These are phyloP conservation scores for Kalmusia sp. DNA, from an alignment of 2,329 filamentous ascomycete species.

Conservation along the genomic window DNA sequence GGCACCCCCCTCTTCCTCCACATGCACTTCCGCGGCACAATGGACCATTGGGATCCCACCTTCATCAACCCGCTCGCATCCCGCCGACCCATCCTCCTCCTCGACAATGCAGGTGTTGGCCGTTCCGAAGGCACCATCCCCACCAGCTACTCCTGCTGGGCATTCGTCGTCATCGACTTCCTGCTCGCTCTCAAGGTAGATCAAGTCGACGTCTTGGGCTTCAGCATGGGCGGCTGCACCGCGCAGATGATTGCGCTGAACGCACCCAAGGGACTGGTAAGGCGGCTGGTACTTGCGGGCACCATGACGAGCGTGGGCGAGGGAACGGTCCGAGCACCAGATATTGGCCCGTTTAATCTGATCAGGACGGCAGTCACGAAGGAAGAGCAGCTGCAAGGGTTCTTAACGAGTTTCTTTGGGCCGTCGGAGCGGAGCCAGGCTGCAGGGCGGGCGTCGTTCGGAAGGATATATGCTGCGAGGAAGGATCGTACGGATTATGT, in stretches of 20 bases:
- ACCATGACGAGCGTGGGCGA: constrained; percentile 51
- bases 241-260: constrained; percentile 56
- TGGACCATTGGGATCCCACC: constrained; percentile 30
- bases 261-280: constrained; percentile 38
- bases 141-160: constrained; percentile 48
- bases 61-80: constrained; percentile 55
- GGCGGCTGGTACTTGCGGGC: constrained; percentile 54
- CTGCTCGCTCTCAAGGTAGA: constrained; percentile 38
- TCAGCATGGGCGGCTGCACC: constrained; percentile 58
- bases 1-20: constrained; percentile 25
- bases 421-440: constrained; percentile 14
- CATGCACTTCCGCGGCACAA: constrained; percentile 31
- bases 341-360: not conserved
- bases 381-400: constrained; percentile 4
- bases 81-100: constrained; percentile 53
- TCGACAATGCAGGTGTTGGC: constrained; percentile 59
- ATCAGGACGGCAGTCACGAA: constrained; percentile 1
- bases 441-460: constrained; percentile 9
- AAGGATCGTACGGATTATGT: constrained; percentile 6
- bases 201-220: constrained; percentile 57
- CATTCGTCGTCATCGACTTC: constrained; percentile 31
- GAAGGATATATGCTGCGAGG: constrained; percentile 5
- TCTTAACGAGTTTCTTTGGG: constrained; percentile 16
- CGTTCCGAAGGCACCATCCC: constrained; percentile 53
- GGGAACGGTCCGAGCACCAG: constrained; percentile 27